Evolutionary conservation across 2,329 filamentous ascomycete genomes (phyloP), one percentile per base, ranked within the genome.

Genomic region (Penicillium rolfsii): DNA sequence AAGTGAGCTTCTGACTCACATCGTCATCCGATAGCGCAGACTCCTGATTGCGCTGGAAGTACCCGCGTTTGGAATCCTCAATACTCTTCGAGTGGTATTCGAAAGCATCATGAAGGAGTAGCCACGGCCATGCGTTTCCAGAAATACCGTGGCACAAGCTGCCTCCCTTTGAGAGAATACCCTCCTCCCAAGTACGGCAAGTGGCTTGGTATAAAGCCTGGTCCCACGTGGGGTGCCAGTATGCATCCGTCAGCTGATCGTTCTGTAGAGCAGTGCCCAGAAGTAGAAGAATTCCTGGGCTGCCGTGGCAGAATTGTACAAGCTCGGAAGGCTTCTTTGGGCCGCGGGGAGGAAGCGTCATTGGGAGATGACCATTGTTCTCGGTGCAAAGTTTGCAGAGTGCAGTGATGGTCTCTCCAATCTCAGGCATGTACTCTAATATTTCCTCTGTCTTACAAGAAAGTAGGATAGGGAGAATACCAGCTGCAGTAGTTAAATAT

Each of bases 251-350:
- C n/a, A 80, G 46, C 5, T 57, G 22, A 1, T 43, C 28, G 38
- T 73, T 73, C 36, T 71, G 72, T 55, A 74, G 67, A 19, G 75
- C 74, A 14, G 70, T 66, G 1, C 70, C 71, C 24, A 80, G 59
- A 5, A 80, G 70, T 16, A 76, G 58, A 5, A 80, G 65, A 4
- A 79, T 61, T 0, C 75, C 76, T 1, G 78, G 78, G 16, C 72
- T 71, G 2, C 78, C 78, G 57, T 80, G 78, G 36, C 78, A 80
- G 36, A 80, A 67, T 48, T 80, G 78, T 1, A 80, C 73, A 11
- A 79, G 71, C 40, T 72, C 71, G 1, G 71, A 74, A 12, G 60
- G 24, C 35, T 64, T 67, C 4, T 65, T 62, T 7, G 49, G 63
- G n/a, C 67, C 63, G 35, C 64, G 70, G 2, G 67, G 64, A 1